Base-by-base conservation (phyloP, 2,329 filamentous ascomycete species). In the Colletotrichum sp. region DNA sequence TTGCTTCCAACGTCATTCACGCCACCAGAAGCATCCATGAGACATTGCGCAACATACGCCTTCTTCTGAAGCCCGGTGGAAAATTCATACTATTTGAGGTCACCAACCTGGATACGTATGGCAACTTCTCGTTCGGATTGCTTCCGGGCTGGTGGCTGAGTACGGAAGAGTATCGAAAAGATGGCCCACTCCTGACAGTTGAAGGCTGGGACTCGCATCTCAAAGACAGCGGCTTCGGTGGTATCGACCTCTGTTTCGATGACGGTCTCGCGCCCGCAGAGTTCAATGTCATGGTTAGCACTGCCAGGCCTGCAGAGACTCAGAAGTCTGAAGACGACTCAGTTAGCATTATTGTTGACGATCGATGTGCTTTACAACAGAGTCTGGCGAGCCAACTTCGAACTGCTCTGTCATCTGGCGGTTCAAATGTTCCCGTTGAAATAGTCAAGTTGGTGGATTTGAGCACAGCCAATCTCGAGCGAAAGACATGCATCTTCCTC, bases 61-160 rank as follows among this genome's bases (percentile, higher is more conserved):
- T 72, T 68, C 77, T 85, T 6, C 77, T 86, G 5, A 78, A 79
- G n/a, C 83, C 83, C 0, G 78, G 80, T 16, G 85, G 85, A 1
- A 79, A 78, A n/a, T 77, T 86, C 1, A 10, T 75, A 6, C 34
- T 75, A 0, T n/a, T 44, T 7, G 72, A 75, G 10, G 26, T 32
- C 9, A 65, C 62, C 62, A 44, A 39, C 13, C 1, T 24, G 3
- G 28, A 26, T 60, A 26, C 26, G 6, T 21, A 26, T n/a, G n/a
- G 21, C n/a, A 21, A 36, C 16, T 44, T 65, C 24, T 21, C 18
- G 13, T 65, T 65, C 21, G 62, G 62, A 0, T 9, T 44, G n/a
- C 34, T 65, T 15, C 62, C 62, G 7, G 62, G 34, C 13, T 65
- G 62, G 62, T 65, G 62, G 62, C 34, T 34, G 12, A 26, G n/a